Conservation (phyloP, 441 rosid genomes). For the Breynia disticha region DNA sequence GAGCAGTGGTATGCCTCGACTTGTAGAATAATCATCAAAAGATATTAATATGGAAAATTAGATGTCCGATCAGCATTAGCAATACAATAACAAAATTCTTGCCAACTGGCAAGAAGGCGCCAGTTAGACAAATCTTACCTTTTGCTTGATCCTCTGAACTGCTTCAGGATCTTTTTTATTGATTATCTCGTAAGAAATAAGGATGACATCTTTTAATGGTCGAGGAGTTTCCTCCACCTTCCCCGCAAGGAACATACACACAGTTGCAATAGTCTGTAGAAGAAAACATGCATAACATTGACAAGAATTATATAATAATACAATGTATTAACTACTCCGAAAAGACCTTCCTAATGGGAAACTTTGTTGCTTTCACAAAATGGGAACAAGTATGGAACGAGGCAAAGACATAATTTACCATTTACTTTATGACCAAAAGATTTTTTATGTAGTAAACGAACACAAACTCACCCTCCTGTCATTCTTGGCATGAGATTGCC, state of each 20-base stretch:
- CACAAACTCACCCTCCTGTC: conserved; percentile 76
- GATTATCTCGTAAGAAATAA: conserved; percentile 51
- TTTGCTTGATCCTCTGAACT: conserved; percentile 58
- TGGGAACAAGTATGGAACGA: background rate
- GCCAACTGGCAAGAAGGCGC: background rate
- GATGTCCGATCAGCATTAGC: background rate
- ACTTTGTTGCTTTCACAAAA: background rate
- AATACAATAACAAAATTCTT: background rate
- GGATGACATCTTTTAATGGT: conserved; percentile 50
- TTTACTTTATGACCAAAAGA: background rate
- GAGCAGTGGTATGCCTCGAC: too few species aligned
- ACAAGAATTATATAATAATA: background rate
- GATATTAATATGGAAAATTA: too few species aligned
- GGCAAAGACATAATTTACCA: background rate
- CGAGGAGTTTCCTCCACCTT: conserved; percentile 65
- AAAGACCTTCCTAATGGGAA: background rate
- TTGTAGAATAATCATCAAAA: too few species aligned
- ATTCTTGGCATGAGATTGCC: conserved; percentile 90
- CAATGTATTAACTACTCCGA: background rate
- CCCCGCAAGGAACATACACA: conserved; percentile 68
- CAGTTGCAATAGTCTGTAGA: conserved; percentile 44
- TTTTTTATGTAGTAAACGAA: background rate
- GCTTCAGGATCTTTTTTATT: conserved; percentile 53
- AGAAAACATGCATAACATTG: background rate
- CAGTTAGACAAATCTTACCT: conserved; percentile 38